phyloP scores from a whole-genome alignment of 75 land plant genomes.

The Selaginella tamariscina region DNA sequence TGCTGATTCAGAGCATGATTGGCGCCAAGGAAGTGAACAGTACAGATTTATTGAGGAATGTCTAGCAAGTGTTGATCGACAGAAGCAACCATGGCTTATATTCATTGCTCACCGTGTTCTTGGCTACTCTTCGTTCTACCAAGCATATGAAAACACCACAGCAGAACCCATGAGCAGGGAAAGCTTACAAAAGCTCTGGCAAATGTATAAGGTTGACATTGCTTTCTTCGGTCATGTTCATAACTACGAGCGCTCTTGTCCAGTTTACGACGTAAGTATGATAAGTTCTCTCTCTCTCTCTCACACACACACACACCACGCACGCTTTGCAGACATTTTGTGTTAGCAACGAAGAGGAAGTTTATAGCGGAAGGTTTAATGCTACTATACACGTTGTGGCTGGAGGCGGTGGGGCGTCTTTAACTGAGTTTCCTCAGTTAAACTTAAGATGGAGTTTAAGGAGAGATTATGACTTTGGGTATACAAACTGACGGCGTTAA shows the following conservation, averaged over 20 bases:
- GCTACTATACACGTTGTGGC: conserved; percentile 76
- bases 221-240: conserved; percentile 89
- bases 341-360: conserved; percentile 41
- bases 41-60: conserved; percentile 2
- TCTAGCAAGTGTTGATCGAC: conserved; percentile 56
- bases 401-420: conserved; percentile 55
- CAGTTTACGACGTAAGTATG: conserved; percentile 60
- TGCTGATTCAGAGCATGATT: neutral
- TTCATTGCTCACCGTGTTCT: conserved; percentile 84
- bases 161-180: conserved; percentile 77
- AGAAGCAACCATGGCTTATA: conserved; percentile 84
- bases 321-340: conserved; percentile 46
- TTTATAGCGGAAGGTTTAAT: conserved; percentile 50
- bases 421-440: conserved; percentile 27
- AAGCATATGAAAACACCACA: conserved; percentile 47
- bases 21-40: neutral
- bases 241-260: conserved; percentile 76
- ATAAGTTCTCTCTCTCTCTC: neutral
- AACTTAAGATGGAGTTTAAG: conserved; percentile 48
- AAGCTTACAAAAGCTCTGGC: too few species aligned
- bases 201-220: conserved; percentile 80
- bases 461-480: conserved; percentile 55
- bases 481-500: conserved; percentile 69
- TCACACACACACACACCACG: too few species aligned
- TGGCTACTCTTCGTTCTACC: conserved; percentile 71